Conservation (phyloP, 169 alveolate genomes). For the Fabrea salina region DNA sequence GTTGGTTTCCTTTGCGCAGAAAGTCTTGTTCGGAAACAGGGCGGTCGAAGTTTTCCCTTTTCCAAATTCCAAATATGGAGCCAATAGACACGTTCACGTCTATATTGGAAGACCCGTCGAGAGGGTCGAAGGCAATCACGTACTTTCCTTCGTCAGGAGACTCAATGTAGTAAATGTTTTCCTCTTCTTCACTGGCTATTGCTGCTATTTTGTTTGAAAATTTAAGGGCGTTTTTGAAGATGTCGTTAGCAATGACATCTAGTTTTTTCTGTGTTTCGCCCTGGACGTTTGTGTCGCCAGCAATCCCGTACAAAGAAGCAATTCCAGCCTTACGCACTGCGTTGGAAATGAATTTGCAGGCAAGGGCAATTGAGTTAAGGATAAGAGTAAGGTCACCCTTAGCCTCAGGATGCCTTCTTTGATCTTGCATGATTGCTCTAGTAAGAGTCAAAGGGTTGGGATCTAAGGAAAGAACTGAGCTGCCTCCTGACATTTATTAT, state of each 20-base stretch:
- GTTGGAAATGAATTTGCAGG: conserved; percentile 44
- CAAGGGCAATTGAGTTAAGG: conserved; percentile 36
- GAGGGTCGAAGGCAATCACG: conserved; percentile 81
- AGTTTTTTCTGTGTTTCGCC: conserved; percentile 67
- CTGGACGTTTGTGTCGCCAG: conserved; percentile 51
- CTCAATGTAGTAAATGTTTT: neutral
- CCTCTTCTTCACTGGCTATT: conserved; percentile 59
- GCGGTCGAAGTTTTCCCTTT: conserved; percentile 37
- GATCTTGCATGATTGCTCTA: conserved; percentile 18
- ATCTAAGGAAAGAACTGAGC: conserved; percentile 11
- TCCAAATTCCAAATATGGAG: conserved; percentile 78
- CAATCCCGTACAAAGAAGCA: conserved; percentile 35
- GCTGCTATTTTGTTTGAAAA: conserved; percentile 58
- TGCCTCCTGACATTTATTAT: no score
- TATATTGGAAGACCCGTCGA: conserved; percentile 83
- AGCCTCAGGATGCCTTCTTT: conserved; percentile 35
- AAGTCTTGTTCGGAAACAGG: conserved; percentile 51
- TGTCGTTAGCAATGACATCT: conserved; percentile 66
- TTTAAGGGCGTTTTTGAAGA: conserved; percentile 55
- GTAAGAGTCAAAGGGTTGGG: conserved; percentile 33
- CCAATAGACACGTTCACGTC: conserved; percentile 84
- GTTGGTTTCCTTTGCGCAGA: conserved; percentile 57
- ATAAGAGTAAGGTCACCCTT: conserved; percentile 42
- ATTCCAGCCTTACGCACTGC: conserved; percentile 46
- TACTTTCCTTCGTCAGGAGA: conserved; percentile 24